phyloP scores from a whole-genome alignment of 768 basidiomycete species.

The Gyrodon lividus region DNA sequence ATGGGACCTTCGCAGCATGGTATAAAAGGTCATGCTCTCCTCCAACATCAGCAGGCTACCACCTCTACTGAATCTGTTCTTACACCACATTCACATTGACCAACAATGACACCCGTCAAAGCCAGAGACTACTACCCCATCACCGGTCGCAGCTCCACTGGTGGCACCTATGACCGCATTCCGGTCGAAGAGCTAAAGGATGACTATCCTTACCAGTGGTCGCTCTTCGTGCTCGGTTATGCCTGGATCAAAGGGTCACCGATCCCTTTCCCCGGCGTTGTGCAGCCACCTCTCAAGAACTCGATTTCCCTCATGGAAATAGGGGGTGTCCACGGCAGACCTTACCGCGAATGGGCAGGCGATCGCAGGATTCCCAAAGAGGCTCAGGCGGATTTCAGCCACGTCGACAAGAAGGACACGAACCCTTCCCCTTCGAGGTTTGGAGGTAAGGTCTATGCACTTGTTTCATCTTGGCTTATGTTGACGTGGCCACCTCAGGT shows the following conservation, averaged over 20 bases:
- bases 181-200: conserved; percentile 8
- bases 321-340: conserved; percentile 24
- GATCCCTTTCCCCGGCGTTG: conserved; percentile 5
- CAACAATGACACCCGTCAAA: background rate
- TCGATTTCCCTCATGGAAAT: conserved; percentile 22
- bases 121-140: conserved; percentile 13
- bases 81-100: background rate
- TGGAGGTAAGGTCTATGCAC: conserved; percentile 16
- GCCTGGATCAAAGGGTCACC: background rate
- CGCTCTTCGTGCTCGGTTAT: conserved; percentile 19
- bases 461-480: background rate
- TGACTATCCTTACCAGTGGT: conserved; percentile 12
- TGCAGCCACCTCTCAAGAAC: conserved; percentile 9
- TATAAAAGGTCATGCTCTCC: background rate
- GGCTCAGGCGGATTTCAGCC: conserved; percentile 14
- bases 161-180: conserved; percentile 9
- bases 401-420: conserved; percentile 24
- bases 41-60: background rate
- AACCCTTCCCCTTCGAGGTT: conserved; percentile 26
- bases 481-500: conserved; percentile 9
- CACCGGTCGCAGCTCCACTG: conserved; percentile 11
- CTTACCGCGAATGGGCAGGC: conserved; percentile 24
- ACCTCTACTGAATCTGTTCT: background rate
- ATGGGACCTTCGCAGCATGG: background rate
- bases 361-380: conserved; percentile 19